phyloP scores from a whole-genome alignment of 2,329 filamentous ascomycete genomes.

The Pseudocercospora musae region DNA sequence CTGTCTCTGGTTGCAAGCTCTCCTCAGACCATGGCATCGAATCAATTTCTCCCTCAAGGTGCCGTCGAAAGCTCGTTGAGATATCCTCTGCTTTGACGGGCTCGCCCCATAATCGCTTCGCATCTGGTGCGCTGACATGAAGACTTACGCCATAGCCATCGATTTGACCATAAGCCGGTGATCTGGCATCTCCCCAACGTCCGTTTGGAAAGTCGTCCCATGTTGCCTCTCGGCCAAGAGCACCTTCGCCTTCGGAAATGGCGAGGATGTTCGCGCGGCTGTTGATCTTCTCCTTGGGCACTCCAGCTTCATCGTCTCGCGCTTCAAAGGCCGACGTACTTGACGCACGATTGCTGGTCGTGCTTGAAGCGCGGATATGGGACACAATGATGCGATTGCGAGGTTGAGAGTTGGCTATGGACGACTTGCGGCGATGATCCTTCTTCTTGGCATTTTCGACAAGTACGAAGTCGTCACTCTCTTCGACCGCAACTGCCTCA shows the following conservation, averaged over 20 bases:
- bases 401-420: conserved; percentile 77
- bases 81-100: conserved; percentile 71
- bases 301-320: conserved; percentile 70
- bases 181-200: conserved; percentile 88
- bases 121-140: conserved; percentile 82
- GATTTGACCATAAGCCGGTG: conserved; percentile 91
- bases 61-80: conserved; percentile 72
- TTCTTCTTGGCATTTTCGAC: conserved; percentile 50
- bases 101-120: conserved; percentile 79
- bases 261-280: conserved; percentile 76
- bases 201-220: conserved; percentile 99
- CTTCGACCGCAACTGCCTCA: conserved; percentile 27
- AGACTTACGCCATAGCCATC: conserved; percentile 97
- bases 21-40: conserved; percentile 95
- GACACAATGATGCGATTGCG: conserved; percentile 80
- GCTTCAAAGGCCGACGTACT: conserved; percentile 56
- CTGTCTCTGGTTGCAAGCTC: conserved; percentile 77
- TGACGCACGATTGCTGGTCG: conserved; percentile 44
- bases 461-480: conserved; percentile 37
- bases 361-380: conserved; percentile 56
- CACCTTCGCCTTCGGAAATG: conserved; percentile 89
- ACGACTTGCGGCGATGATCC: conserved; percentile 58
- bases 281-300: conserved; percentile 70
- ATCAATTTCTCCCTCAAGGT: conserved; percentile 73
- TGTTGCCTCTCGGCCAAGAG: conserved; percentile 86